A percentile compares a stretch with the other conserved stretches of the same genome.
Evolutionary conservation across 1,139 yeast genomes (phyloP).

Genomic region (Geotrichum histeridarum): DNA sequence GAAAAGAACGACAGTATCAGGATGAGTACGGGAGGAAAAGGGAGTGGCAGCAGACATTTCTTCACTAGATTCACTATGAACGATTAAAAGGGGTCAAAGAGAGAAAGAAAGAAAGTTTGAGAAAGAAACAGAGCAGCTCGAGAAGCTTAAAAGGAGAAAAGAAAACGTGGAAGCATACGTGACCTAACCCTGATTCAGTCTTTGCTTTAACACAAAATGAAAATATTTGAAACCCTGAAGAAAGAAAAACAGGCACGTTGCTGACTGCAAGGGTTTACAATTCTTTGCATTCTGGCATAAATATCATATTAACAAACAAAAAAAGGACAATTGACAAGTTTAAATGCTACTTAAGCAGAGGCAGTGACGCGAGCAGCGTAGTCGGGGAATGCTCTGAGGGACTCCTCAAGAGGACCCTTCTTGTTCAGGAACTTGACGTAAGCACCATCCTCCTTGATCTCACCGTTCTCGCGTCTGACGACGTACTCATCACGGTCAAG

Average conservation of each 20-base stretch:
- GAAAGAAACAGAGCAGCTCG: not conserved
- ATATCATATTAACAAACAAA: not conserved
- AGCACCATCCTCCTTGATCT: constrained; percentile 99
- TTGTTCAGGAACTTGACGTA: constrained; percentile 96
- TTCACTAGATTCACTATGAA: not conserved
- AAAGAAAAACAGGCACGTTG: not conserved
- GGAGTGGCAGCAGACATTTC: constrained; percentile 25
- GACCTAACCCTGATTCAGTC: not conserved
- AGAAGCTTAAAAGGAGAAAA: not conserved
- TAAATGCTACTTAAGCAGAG: constrained; percentile 27
- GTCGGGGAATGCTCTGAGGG: constrained; percentile 95
- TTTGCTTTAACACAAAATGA: not conserved
- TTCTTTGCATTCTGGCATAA: not conserved
- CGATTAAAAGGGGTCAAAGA: not conserved
- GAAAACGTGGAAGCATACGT: constrained; percentile 11
- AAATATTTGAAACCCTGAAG: not conserved
- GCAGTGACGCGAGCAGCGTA: constrained; percentile 43
- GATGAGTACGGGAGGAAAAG: constrained; percentile 36
- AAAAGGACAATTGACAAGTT: not conserved
- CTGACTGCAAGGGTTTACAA: not conserved
- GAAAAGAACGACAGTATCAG: constrained; percentile 60
- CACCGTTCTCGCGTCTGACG: constrained; percentile 91
- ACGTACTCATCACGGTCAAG: constrained; percentile 96
- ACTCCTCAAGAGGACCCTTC: constrained; percentile 91
- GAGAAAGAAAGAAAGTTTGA: not conserved